Percentiles rank a stretch among this genome's conserved stretches.
phyloP scores from a whole-genome alignment of 139 green algal species.

The Tetraselmis striata region DNA sequence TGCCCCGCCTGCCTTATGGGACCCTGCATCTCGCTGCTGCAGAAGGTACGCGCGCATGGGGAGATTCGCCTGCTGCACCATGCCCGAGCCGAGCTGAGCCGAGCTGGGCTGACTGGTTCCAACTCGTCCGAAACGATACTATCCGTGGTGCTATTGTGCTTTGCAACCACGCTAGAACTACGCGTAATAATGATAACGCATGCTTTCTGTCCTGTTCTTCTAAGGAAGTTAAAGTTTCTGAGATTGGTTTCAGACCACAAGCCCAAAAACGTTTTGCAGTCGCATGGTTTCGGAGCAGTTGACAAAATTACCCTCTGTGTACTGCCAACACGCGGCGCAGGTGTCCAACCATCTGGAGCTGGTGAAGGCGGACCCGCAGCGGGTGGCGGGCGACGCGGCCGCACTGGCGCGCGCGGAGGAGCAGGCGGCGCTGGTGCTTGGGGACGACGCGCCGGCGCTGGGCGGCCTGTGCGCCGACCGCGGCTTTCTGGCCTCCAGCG shows the following conservation, averaged over 20 bases:
- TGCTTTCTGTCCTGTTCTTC: no score
- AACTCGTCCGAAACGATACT: no score
- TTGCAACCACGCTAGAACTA: no score
- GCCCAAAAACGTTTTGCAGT: not conserved
- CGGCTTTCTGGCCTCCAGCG: slow-evolving; percentile 29
- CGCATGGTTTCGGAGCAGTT: no score
- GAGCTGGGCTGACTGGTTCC: no score
- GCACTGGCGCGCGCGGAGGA: not conserved
- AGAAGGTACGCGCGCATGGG: no score
- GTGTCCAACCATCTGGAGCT: slow-evolving; percentile 75
- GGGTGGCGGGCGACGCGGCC: not conserved
- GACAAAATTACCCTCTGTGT: not conserved
- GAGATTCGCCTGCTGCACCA: no score
- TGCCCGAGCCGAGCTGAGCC: no score
- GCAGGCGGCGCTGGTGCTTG: slow-evolving; percentile 52
- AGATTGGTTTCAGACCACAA: no score
- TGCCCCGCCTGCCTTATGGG: slow-evolving; percentile 66
- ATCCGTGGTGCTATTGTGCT: no score
- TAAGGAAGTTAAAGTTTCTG: no score
- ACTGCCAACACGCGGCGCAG: not conserved
- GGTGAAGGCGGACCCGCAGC: slow-evolving; percentile 39
- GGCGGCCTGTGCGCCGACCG: slow-evolving; percentile 27
- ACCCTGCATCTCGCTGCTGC: slow-evolving; percentile 45
- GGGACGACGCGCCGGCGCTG: slow-evolving; percentile 36
- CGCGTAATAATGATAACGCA: no score